These are phyloP conservation scores for Globisporangium megalacanthum DNA, from an alignment of 352 stramenopile species.

Conservation along the genomic window DNA sequence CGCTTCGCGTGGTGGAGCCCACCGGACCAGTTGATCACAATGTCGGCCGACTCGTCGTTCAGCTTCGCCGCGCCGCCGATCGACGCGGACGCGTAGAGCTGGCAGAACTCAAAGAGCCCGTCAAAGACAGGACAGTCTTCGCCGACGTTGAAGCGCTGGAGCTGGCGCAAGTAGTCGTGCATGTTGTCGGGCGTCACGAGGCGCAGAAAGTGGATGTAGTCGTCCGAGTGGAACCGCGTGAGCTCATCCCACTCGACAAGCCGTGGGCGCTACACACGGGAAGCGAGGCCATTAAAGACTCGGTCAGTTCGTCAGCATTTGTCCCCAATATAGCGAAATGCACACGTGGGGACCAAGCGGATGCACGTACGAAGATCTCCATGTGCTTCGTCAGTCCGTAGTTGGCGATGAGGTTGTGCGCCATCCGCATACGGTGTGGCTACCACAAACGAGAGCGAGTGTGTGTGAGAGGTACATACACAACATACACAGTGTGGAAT, in stretches of 20 bases:
- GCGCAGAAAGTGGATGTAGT: slow-evolving; percentile 99
- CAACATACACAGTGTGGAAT: background rate
- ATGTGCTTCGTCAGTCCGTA: slow-evolving; percentile 99
- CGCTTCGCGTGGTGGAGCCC: slow-evolving; percentile 99
- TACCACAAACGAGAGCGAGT: slow-evolving; percentile 15
- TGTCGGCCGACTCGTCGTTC: slow-evolving; percentile 94
- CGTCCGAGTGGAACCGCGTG: slow-evolving; percentile 98
- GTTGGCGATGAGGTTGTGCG: slow-evolving; percentile 99
- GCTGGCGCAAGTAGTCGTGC: slow-evolving; percentile 91
- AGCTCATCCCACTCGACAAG: slow-evolving; percentile 96
- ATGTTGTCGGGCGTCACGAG: slow-evolving; percentile 99
- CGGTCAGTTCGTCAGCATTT: background rate
- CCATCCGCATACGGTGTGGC: slow-evolving; percentile 98
- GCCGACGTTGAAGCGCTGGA: slow-evolving; percentile 97
- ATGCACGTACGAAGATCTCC: slow-evolving; percentile 93
- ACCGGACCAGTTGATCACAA: slow-evolving; percentile 99
- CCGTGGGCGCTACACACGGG: slow-evolving; percentile 73
- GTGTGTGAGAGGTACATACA: background rate
- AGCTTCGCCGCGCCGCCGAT: slow-evolving; percentile 96
- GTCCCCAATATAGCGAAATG: background rate
- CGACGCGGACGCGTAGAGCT: slow-evolving; percentile 96
- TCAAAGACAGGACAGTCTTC: slow-evolving; percentile 99
- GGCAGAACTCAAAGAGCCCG: slow-evolving; percentile 98
- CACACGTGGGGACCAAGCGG: background rate
- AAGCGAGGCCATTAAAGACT: too few species aligned